Conservation (phyloP, 2,329 filamentous ascomycete species). For the Epichloe amarillans region DNA sequence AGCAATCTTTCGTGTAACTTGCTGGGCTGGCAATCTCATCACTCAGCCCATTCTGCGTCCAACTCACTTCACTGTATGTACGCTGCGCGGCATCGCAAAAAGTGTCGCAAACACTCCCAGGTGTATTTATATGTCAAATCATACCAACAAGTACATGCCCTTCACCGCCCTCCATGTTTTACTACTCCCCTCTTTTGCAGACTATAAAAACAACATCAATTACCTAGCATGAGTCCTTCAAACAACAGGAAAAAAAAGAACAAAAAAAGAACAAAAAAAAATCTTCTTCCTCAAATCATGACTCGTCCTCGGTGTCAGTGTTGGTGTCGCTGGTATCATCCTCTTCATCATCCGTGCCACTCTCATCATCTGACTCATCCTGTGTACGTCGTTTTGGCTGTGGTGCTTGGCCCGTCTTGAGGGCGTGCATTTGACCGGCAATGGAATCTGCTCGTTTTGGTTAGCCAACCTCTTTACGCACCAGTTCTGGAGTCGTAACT, state of each 20-base stretch:
- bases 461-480: not conserved
- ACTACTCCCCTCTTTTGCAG: not conserved
- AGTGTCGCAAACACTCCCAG: no score
- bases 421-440: constrained; percentile 78
- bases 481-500: constrained; percentile 18
- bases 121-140: no score
- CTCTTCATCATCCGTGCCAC: constrained; percentile 57
- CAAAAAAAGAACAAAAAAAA: not conserved
- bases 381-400: constrained; percentile 44
- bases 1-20: no score
- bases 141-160: no score
- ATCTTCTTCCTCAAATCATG: constrained; percentile 17
- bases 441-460: constrained; percentile 53
- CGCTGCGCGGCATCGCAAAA: no score
- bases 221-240: not conserved
- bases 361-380: constrained; percentile 65
- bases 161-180: no score
- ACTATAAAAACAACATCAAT: no score
- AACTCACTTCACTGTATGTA: no score
- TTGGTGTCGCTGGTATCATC: constrained; percentile 56
- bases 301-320: constrained; percentile 52
- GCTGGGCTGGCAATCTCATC: no score
- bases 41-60: no score
- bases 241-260: not conserved
- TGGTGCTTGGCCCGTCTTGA: constrained; percentile 56